Percentiles rank a stretch among this genome's conserved stretches.
phyloP scores from a whole-genome alignment of 192 early-diverging fungal genomes.

The Backusella westeae region DNA sequence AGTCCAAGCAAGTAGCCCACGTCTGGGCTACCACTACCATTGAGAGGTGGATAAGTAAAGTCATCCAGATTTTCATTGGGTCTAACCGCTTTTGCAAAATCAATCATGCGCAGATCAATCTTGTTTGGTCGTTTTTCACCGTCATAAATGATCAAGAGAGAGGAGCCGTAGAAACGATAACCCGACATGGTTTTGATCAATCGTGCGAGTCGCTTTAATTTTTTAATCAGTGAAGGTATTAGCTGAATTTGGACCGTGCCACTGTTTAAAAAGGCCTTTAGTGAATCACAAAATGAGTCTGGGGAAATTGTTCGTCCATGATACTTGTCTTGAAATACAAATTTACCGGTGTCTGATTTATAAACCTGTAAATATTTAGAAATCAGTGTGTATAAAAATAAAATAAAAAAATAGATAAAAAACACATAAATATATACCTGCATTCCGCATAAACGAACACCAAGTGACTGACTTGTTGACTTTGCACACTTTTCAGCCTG shows the following conservation, averaged over 20 bases:
- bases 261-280: constrained; percentile 85
- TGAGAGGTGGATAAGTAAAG: constrained; percentile 42
- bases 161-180: constrained; percentile 92
- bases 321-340: constrained; percentile 94
- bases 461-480: constrained; percentile 88
- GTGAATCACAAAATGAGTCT: constrained; percentile 74
- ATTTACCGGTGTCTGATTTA: constrained; percentile 71
- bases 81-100: constrained; percentile 91
- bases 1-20: constrained; percentile 77
- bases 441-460: constrained; percentile 96
- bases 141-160: constrained; percentile 91
- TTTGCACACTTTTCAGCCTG: constrained; percentile 91
- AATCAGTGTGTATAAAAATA: background rate
- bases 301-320: constrained; percentile 84
- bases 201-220: constrained; percentile 70
- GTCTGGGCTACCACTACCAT: constrained; percentile 53
- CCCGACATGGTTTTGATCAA: constrained; percentile 74
- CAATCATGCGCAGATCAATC: constrained; percentile 91
- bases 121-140: constrained; percentile 20
- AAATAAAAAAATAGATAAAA: background rate
- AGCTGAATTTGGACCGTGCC: constrained; percentile 69
- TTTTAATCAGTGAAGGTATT: constrained; percentile 79
- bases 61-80: constrained; percentile 33
- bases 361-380: constrained; percentile 62
- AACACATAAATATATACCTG: constrained; percentile 55